Evolutionary conservation across 2,329 filamentous ascomycete species (phyloP).

Genomic region (Rhinocladiella similis): DNA sequence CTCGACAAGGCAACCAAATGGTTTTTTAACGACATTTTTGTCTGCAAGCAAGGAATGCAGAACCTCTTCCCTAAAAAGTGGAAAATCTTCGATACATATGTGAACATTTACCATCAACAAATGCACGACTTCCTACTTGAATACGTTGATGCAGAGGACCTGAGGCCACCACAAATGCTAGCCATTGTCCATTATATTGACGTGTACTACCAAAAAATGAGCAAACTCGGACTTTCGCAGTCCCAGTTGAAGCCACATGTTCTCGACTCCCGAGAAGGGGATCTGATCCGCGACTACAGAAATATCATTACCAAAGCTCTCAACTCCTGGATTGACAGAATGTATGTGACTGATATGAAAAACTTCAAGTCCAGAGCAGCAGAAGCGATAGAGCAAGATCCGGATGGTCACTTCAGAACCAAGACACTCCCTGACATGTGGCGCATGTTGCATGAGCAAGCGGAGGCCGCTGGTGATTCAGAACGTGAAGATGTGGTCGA

Average conservation of each 20-base stretch:
- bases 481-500: constrained; percentile 87
- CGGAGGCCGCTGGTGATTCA: constrained; percentile 80
- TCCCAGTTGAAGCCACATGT: constrained; percentile 81
- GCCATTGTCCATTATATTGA: constrained; percentile 93
- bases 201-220: constrained; percentile 96
- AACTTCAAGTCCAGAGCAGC: constrained; percentile 76
- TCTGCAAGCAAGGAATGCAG: constrained; percentile 89
- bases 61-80: constrained; percentile 92
- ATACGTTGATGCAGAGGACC: constrained; percentile 78
- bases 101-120: constrained; percentile 83
- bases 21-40: constrained; percentile 98
- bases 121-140: constrained; percentile 93
- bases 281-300: constrained; percentile 90
- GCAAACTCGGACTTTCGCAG: constrained; percentile 76
- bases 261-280: constrained; percentile 83
- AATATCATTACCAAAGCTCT: constrained; percentile 93
- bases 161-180: constrained; percentile 83
- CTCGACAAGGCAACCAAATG: constrained; percentile 88
- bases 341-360: constrained; percentile 77
- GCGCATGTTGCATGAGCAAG: constrained; percentile 94
- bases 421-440: constrained; percentile 92
- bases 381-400: constrained; percentile 81
- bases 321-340: constrained; percentile 96
- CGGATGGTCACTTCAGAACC: constrained; percentile 88
- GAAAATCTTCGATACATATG: constrained; percentile 91